Conservation (phyloP, 129 eudicot species). For the Ambrosia artemisiifolia region DNA sequence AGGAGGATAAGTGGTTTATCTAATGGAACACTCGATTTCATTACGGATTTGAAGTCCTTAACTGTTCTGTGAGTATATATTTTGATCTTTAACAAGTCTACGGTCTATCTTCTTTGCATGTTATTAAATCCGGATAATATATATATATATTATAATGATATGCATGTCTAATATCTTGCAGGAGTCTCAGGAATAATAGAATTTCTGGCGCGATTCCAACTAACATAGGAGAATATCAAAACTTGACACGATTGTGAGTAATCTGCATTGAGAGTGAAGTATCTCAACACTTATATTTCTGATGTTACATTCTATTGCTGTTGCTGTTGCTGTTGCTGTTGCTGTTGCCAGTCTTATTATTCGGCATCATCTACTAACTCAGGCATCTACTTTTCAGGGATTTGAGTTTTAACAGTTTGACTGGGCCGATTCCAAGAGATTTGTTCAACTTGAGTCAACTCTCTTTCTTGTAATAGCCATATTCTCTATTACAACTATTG, state of each 20-base stretch:
- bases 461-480: constrained; percentile 47
- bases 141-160: too few species aligned
- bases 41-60: constrained; percentile 47
- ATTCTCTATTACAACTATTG: neutral
- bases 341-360: too few species aligned
- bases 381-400: constrained; percentile 45
- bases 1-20: constrained; percentile 78
- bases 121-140: too few species aligned
- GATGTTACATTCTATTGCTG: too few species aligned
- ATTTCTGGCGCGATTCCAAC: constrained; percentile 66
- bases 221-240: constrained; percentile 43
- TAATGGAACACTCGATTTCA: constrained; percentile 63
- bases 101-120: too few species aligned
- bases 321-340: too few species aligned
- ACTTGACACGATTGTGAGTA: constrained; percentile 58
- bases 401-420: constrained; percentile 76
- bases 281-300: too few species aligned
- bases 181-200: constrained; percentile 52
- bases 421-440: constrained; percentile 55
- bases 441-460: constrained; percentile 58
- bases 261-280: neutral
- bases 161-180: constrained; percentile 13
- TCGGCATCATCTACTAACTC: neutral
- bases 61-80: constrained; percentile 48
- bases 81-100: too few species aligned